These are phyloP conservation scores for Lactuca sativa DNA, from an alignment of 129 eudicot genomes.

Conservation along the genomic window DNA sequence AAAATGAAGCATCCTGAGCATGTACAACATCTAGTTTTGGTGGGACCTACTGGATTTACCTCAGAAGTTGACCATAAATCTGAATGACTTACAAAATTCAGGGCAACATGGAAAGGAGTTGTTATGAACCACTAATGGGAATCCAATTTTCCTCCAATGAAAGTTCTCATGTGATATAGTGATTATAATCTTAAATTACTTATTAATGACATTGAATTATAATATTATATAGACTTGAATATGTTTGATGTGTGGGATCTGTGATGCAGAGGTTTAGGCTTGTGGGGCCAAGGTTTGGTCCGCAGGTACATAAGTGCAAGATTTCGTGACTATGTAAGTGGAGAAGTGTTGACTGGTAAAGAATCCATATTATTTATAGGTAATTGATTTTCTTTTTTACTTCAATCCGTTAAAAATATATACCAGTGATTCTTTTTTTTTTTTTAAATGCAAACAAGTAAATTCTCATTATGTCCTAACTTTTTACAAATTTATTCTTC, in stretches of 20 bases:
- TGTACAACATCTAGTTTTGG: slow-evolving; percentile 68
- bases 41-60: slow-evolving; percentile 74
- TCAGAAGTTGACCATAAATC: slow-evolving; percentile 54
- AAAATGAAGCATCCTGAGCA: slow-evolving; percentile 75
- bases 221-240: background rate
- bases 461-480: too few relatives aligned
- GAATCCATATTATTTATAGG: slow-evolving; percentile 81
- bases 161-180: slow-evolving; percentile 47
- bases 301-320: slow-evolving; percentile 73
- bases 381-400: slow-evolving; percentile 7
- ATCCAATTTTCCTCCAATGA: slow-evolving; percentile 81
- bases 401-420: too few relatives aligned
- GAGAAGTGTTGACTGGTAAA: slow-evolving; percentile 53
- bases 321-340: slow-evolving; percentile 65
- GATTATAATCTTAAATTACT: background rate
- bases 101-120: slow-evolving; percentile 85
- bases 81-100: slow-evolving; percentile 55
- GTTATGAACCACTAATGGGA: slow-evolving; percentile 74
- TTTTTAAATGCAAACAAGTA: too few relatives aligned
- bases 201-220: background rate
- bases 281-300: slow-evolving; percentile 95
- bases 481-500: too few relatives aligned
- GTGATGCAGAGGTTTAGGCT: slow-evolving; percentile 78
- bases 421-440: too few relatives aligned
- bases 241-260: slow-evolving; percentile 1